A percentile compares a stretch with the other conserved stretches of the same genome.
Conservation (phyloP, 2,329 filamentous ascomycete genomes). For the Pseudonectria foliicola region DNA sequence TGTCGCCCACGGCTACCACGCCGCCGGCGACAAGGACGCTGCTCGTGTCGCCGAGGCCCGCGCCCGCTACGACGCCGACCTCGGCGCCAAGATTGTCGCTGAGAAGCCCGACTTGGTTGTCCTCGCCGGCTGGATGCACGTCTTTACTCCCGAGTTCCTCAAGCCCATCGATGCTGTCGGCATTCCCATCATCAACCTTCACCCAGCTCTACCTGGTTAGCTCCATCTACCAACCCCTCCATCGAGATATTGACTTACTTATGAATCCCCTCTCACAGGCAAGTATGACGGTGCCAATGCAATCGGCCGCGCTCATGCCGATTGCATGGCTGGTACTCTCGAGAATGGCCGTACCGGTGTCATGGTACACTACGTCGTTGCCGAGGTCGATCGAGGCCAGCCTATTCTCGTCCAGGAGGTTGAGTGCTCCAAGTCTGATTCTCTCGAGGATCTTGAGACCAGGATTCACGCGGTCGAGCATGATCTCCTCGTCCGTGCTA, state of each 20-base stretch:
- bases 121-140: slow-evolving; percentile 83
- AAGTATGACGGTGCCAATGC: slow-evolving; percentile 70
- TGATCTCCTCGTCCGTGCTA: slow-evolving; percentile 68
- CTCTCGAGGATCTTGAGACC: slow-evolving; percentile 57
- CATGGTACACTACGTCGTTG: slow-evolving; percentile 82
- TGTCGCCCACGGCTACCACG: slow-evolving; percentile 57
- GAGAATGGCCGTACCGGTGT: slow-evolving; percentile 67
- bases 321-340: slow-evolving; percentile 57
- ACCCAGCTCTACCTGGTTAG: slow-evolving; percentile 64
- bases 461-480: slow-evolving; percentile 73
- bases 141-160: slow-evolving; percentile 64
- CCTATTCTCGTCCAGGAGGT: slow-evolving; percentile 67
- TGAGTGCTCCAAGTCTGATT: slow-evolving; percentile 54
- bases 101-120: slow-evolving; percentile 68
- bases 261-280: slow-evolving; percentile 33
- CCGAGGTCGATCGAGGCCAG: slow-evolving; percentile 70
- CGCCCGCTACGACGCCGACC: slow-evolving; percentile 64
- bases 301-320: slow-evolving; percentile 69
- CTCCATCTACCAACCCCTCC: neutral
- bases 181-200: slow-evolving; percentile 72
- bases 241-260: neutral
- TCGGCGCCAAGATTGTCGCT: slow-evolving; percentile 59
- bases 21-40: slow-evolving; percentile 51
- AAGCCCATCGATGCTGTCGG: slow-evolving; percentile 55
- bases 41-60: slow-evolving; percentile 48